A percentile compares a stretch with the other conserved stretches of the same genome.
phyloP scores from a whole-genome alignment of 306 rosid species.

The Corylus americana region DNA sequence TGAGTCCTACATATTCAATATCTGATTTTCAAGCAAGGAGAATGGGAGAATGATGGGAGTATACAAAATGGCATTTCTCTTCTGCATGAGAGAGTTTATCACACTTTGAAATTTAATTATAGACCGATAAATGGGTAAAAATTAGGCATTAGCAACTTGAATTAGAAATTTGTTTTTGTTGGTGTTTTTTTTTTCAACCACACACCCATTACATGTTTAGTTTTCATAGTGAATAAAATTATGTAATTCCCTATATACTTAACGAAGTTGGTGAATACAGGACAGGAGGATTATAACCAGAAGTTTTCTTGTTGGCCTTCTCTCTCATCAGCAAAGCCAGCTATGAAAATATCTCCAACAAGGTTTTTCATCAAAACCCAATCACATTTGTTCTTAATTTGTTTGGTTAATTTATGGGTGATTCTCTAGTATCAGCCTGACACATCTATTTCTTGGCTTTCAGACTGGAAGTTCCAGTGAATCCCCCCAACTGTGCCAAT shows the following conservation, averaged over 20 bases:
- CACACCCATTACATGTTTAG: too few relatives aligned
- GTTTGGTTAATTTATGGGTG: neutral
- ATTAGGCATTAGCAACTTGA: too few relatives aligned
- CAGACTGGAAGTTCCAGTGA: slow-evolving; percentile 31
- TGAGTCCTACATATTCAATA: too few relatives aligned
- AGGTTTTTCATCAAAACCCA: slow-evolving; percentile 42
- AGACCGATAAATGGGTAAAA: too few relatives aligned
- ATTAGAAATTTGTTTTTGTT: too few relatives aligned
- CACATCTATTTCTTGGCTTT: neutral
- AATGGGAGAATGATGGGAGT: too few relatives aligned
- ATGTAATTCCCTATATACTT: neutral
- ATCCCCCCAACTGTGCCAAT: slow-evolving; percentile 53
- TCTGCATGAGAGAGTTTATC: too few relatives aligned
- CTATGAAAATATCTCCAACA: slow-evolving; percentile 82
- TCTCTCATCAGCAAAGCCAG: slow-evolving; percentile 95
- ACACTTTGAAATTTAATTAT: too few relatives aligned
- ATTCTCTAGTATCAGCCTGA: neutral
- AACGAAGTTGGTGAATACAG: slow-evolving; percentile 39
- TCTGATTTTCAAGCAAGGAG: too few relatives aligned
- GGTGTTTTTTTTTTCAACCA: neutral
- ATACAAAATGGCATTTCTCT: too few relatives aligned
- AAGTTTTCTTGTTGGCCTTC: slow-evolving; percentile 89
- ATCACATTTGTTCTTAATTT: neutral
- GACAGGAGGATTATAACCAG: slow-evolving; percentile 87
- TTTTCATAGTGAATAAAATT: neutral